Conservation (phyloP, 768 basidiomycete species). For the Asterophora parasitica region DNA sequence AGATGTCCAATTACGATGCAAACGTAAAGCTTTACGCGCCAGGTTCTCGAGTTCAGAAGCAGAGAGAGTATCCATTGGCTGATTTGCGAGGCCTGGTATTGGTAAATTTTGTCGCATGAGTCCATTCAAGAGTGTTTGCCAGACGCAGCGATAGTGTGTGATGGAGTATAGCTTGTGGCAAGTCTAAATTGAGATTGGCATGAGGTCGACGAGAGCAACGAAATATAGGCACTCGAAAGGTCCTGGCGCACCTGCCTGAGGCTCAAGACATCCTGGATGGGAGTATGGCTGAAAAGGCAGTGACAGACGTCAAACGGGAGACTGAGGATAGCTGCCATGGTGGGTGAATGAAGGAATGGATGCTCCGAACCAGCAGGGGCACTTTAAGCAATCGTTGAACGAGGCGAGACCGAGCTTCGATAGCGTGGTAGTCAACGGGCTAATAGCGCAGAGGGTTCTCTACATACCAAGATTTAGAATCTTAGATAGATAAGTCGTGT, state of each 20-base stretch:
- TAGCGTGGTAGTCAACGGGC: too few species aligned
- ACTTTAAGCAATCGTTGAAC: neutral
- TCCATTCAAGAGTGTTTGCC: conserved; percentile 39
- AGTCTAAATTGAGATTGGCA: conserved; percentile 30
- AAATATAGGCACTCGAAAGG: too few species aligned
- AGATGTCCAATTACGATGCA: conserved; percentile 49
- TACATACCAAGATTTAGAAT: too few species aligned
- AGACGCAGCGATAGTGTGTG: conserved; percentile 45
- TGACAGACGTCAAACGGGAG: conserved; percentile 50
- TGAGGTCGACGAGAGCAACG: too few species aligned
- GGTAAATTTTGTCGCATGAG: conserved; percentile 44
- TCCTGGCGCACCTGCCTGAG: conserved; percentile 41
- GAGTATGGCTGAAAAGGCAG: conserved; percentile 36
- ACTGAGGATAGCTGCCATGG: conserved; percentile 7
- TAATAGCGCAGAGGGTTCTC: too few species aligned
- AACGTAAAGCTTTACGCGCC: conserved; percentile 33
- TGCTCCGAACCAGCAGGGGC: neutral
- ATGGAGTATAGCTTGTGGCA: conserved; percentile 37
- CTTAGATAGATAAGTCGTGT: too few species aligned
- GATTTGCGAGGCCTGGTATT: conserved; percentile 33
- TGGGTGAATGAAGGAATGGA: conserved; percentile 1
- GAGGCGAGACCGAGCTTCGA: neutral
- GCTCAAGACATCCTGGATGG: conserved; percentile 35
- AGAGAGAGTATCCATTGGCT: conserved; percentile 30
- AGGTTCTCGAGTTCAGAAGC: conserved; percentile 41